Percentiles rank a stretch among this genome's conserved stretches.
These are phyloP conservation scores for Starmera stellimalicola DNA, from an alignment of 1,139 yeast species.

Conservation along the genomic window DNA sequence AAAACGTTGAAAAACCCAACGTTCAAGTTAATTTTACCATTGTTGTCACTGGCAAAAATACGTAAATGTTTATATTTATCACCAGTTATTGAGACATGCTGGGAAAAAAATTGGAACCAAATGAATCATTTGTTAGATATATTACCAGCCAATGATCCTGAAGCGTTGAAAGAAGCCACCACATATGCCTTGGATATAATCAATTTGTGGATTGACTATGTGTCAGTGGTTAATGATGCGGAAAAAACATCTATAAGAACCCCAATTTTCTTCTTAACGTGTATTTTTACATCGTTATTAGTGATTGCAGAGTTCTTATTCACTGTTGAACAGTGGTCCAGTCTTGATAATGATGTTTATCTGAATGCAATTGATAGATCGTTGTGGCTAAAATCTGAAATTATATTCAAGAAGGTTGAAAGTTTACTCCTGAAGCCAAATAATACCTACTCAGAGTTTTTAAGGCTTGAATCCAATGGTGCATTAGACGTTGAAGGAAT, in stretches of 20 bases:
- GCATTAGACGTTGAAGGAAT: slow-evolving; percentile 40
- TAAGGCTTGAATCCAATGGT: slow-evolving; percentile 45
- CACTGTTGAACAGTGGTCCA: slow-evolving; percentile 43
- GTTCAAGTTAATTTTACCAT: slow-evolving; percentile 54
- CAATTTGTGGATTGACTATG: slow-evolving; percentile 61
- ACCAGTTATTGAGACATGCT: slow-evolving; percentile 45
- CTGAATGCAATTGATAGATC: slow-evolving; percentile 27
- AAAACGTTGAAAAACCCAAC: slow-evolving; percentile 37
- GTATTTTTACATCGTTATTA: slow-evolving; percentile 52
- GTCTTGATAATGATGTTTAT: slow-evolving; percentile 15
- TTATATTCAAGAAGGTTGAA: slow-evolving; percentile 46
- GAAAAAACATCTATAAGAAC: slow-evolving; percentile 59
- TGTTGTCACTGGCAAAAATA: slow-evolving; percentile 54
- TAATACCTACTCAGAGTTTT: slow-evolving; percentile 44
- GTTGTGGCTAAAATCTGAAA: slow-evolving; percentile 27
- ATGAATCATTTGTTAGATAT: slow-evolving; percentile 46
- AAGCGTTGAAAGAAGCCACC: slow-evolving; percentile 49
- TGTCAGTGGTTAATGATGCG: slow-evolving; percentile 51
- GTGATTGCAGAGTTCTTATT: slow-evolving; percentile 53
- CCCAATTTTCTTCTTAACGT: slow-evolving; percentile 64
- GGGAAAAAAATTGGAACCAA: slow-evolving; percentile 54
- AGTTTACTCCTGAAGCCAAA: slow-evolving; percentile 35
- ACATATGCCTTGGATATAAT: slow-evolving; percentile 49
- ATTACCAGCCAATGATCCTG: slow-evolving; percentile 37
- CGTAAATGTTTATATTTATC: slow-evolving; percentile 50